These are phyloP conservation scores for Astragalus glycyphyllos DNA, from an alignment of 306 rosid genomes.

Conservation along the genomic window DNA sequence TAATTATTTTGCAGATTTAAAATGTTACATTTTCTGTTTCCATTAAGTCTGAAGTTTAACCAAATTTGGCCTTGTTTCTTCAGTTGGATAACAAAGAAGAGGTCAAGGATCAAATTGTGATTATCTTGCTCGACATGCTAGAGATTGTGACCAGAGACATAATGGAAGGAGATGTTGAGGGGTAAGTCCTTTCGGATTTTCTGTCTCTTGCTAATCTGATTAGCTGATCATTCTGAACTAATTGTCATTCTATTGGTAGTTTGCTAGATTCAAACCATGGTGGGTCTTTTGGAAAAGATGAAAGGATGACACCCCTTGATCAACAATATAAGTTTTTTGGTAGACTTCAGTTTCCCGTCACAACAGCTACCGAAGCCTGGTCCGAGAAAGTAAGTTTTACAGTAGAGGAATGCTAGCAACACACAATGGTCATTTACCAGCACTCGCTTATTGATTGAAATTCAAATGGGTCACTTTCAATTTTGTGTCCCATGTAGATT, in stretches of 20 bases:
- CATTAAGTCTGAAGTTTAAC: slow-evolving; percentile 32
- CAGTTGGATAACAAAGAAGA: slow-evolving; percentile 70
- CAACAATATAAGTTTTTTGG: slow-evolving; percentile 67
- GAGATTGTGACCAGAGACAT: slow-evolving; percentile 95
- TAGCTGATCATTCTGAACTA: slow-evolving; percentile 24
- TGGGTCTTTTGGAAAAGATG: slow-evolving; percentile 66
- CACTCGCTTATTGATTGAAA: too few species aligned
- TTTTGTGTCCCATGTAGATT: too few species aligned
- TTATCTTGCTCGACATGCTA: slow-evolving; percentile 91
- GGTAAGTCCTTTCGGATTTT: slow-evolving; percentile 51
- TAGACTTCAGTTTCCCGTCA: slow-evolving; percentile 67
- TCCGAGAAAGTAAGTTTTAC: slow-evolving; percentile 74
- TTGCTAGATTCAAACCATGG: slow-evolving; percentile 85
- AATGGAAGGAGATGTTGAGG: slow-evolving; percentile 75
- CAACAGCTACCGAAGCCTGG: slow-evolving; percentile 80
- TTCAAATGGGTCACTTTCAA: too few species aligned
- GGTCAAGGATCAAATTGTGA: slow-evolving; percentile 82
- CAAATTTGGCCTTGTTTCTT: slow-evolving; percentile 32
- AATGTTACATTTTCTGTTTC: slow-evolving; percentile 31
- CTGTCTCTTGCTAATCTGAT: slow-evolving; percentile 28
- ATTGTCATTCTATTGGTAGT: slow-evolving; percentile 51
- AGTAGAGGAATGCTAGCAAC: background rate
- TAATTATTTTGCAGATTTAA: slow-evolving; percentile 50
- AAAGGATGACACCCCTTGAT: slow-evolving; percentile 71
- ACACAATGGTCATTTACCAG: too few species aligned